These are phyloP conservation scores for Gymnopilus junonius DNA, from an alignment of 768 basidiomycete species.

Conservation along the genomic window DNA sequence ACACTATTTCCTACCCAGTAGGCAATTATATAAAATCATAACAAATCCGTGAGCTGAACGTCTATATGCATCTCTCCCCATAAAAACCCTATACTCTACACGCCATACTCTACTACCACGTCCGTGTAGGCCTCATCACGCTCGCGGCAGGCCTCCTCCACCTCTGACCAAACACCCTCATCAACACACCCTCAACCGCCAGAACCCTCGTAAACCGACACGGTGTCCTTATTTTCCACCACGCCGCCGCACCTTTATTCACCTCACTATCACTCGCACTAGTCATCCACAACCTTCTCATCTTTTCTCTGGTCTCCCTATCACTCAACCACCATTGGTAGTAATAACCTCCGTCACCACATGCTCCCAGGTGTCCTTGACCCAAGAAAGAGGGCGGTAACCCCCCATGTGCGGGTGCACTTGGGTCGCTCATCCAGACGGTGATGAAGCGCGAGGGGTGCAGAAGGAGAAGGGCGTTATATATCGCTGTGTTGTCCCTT, in stretches of 20 bases:
- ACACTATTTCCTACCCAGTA: no score
- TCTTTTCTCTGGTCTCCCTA: slow-evolving; percentile 30
- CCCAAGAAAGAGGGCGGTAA: slow-evolving; percentile 16
- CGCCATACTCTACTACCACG: neutral
- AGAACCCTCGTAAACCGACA: slow-evolving; percentile 31
- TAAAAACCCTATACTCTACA: neutral
- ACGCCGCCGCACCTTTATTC: neutral
- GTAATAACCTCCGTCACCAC: slow-evolving; percentile 47
- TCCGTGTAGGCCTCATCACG: slow-evolving; percentile 5
- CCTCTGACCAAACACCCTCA: slow-evolving; percentile 25
- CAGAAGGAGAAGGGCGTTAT: slow-evolving; percentile 28
- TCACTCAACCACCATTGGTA: slow-evolving; percentile 48
- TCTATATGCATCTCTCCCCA: neutral
- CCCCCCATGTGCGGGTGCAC: slow-evolving; percentile 20
- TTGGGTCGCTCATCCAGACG: slow-evolving; percentile 42
- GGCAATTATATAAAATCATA: no score
- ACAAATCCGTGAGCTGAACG: no score
- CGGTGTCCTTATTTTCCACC: neutral
- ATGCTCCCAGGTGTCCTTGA: slow-evolving; percentile 36
- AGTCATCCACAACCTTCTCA: slow-evolving; percentile 32
- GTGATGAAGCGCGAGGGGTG: slow-evolving; percentile 47
- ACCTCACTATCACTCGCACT: slow-evolving; percentile 10
- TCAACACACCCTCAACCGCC: slow-evolving; percentile 25
- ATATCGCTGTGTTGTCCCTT: slow-evolving; percentile 44
- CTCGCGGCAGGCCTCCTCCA: slow-evolving; percentile 12